Conservation (phyloP, 2,329 filamentous ascomycete species). For the Cylindrodendrum hubeiense region DNA sequence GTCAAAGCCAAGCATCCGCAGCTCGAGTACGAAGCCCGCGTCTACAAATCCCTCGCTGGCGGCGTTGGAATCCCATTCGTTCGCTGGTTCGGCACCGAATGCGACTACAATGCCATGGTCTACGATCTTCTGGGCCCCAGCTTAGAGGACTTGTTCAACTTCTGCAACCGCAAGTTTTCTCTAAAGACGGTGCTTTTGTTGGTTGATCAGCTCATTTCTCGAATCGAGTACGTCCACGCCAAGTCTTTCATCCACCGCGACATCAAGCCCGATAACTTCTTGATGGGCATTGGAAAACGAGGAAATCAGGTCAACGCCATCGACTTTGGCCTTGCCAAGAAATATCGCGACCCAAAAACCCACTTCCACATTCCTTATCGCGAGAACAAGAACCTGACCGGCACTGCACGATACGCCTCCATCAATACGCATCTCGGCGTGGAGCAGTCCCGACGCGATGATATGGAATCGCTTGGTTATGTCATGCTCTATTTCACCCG, state of each 20-base stretch:
- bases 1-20: constrained; percentile 99
- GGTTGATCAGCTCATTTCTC: constrained; percentile 97
- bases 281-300: constrained; percentile 99
- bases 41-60: constrained; percentile 90
- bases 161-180: constrained; percentile 99
- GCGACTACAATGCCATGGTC: constrained; percentile 99
- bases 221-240: constrained; percentile 99
- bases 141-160: constrained; percentile 99
- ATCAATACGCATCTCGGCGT: constrained; percentile 99
- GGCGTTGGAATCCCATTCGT: constrained; percentile 99
- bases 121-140: constrained; percentile 95
- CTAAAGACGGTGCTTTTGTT: constrained; percentile 97
- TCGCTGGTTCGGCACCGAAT: constrained; percentile 99
- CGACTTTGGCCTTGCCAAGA: constrained; percentile 99
- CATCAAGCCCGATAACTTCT: constrained; percentile 99
- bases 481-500: constrained; percentile 99
- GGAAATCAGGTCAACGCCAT: constrained; percentile 99
- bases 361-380: constrained; percentile 99
- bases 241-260: constrained; percentile 99
- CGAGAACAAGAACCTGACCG: constrained; percentile 99
- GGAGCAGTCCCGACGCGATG: constrained; percentile 98
- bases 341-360: constrained; percentile 99
- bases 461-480: constrained; percentile 99
- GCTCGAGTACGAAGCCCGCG: constrained; percentile 97
- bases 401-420: constrained; percentile 96